Evolutionary conservation across 2,329 filamentous ascomycete species (phyloP).

Genomic region (Rutstroemia sydowiana): DNA sequence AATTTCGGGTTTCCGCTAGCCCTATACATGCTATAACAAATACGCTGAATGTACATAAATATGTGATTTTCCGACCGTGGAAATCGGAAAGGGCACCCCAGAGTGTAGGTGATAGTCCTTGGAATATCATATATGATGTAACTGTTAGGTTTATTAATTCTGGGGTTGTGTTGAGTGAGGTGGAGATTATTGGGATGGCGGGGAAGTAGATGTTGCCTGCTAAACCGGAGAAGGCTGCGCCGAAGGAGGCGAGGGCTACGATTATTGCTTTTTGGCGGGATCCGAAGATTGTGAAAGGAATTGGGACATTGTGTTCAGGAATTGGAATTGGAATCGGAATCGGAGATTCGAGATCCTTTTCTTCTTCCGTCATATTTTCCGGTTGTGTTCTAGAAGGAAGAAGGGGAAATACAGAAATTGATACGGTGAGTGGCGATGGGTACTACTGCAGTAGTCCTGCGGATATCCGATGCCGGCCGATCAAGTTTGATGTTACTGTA

Average conservation of each 20-base stretch:
- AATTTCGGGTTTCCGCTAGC: conserved; percentile 41
- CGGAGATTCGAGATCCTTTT: neutral
- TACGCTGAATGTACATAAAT: conserved; percentile 44
- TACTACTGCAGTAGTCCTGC: too few species aligned
- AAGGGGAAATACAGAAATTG: too few species aligned
- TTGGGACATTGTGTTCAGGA: neutral
- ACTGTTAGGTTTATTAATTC: conserved; percentile 26
- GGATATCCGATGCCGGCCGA: too few species aligned
- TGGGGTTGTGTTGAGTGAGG: conserved; percentile 18
- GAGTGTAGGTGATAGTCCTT: conserved; percentile 50
- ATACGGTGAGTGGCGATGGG: too few species aligned
- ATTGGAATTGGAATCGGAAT: too few species aligned
- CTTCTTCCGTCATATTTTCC: neutral
- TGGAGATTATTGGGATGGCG: conserved; percentile 20
- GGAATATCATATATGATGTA: conserved; percentile 39
- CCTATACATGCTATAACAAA: conserved; percentile 50
- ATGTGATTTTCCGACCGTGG: conserved; percentile 46
- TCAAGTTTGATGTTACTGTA: too few species aligned
- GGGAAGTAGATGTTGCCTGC: conserved; percentile 26
- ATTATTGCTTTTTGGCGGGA: conserved; percentile 19
- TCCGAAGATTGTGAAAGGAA: conserved; percentile 23
- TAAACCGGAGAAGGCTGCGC: conserved; percentile 22
- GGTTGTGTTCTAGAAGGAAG: too few species aligned
- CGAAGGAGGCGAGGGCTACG: conserved; percentile 17
- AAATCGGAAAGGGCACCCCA: conserved; percentile 37